Conservation (phyloP, 2,329 filamentous ascomycete species). For the Canariomyces notabilis region DNA sequence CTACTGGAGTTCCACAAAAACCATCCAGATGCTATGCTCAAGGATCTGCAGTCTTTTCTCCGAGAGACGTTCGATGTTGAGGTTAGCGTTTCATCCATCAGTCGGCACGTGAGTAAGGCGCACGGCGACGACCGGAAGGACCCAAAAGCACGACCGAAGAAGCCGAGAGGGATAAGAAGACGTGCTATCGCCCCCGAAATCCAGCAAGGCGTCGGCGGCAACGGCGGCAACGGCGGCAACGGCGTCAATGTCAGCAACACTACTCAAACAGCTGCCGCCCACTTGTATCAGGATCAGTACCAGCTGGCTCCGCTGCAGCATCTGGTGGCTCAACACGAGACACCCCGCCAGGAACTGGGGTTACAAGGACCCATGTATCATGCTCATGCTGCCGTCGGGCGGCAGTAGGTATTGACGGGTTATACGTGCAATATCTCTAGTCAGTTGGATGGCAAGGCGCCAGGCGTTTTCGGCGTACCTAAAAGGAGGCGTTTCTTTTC, state of each 20-base stretch:
- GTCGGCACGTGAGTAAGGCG: conserved; percentile 19
- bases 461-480: neutral
- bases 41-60: conserved; percentile 24
- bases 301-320: conserved; percentile 8
- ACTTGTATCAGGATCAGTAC: conserved; percentile 8
- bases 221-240: neutral
- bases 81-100: conserved; percentile 23
- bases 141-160: conserved; percentile 16
- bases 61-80: conserved; percentile 18
- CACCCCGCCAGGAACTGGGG: neutral
- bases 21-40: conserved; percentile 22
- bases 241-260: neutral
- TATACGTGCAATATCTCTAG: neutral
- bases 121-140: conserved; percentile 14
- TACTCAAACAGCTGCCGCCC: neutral
- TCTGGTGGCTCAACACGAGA: conserved; percentile 5
- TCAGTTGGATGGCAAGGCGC: neutral
- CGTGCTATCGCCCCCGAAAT: conserved; percentile 16
- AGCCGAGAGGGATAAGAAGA: conserved; percentile 13
- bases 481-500: neutral
- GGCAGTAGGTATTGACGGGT: too few species aligned
- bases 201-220: conserved; percentile 2
- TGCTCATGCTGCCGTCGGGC: neutral
- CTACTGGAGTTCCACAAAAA: conserved; percentile 22
- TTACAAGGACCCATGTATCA: too few species aligned